A percentile compares a stretch with the other conserved stretches of the same genome.
These are phyloP conservation scores for Epichloe coenophiala DNA, from an alignment of 2,329 filamentous ascomycete species.

Conservation along the genomic window DNA sequence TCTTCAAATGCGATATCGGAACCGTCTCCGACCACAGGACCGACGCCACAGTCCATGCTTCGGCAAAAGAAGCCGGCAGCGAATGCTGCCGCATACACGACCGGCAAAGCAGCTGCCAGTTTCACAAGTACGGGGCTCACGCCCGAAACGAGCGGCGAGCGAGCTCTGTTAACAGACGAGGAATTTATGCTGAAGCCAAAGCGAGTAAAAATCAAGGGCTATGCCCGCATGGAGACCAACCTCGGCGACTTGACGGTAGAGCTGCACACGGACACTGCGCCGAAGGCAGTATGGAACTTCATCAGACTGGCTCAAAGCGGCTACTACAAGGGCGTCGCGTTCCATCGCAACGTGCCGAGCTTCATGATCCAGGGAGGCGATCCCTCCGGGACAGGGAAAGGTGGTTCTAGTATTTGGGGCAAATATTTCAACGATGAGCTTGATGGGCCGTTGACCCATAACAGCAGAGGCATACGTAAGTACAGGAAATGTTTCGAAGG, in stretches of 20 bases:
- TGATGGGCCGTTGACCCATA: slow-evolving; percentile 77
- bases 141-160: slow-evolving; percentile 76
- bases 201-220: slow-evolving; percentile 79
- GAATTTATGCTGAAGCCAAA: slow-evolving; percentile 93
- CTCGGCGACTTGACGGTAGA: slow-evolving; percentile 78
- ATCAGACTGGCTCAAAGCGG: slow-evolving; percentile 75
- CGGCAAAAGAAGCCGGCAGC: slow-evolving; percentile 51
- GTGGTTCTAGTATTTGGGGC: slow-evolving; percentile 84
- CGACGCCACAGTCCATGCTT: slow-evolving; percentile 24
- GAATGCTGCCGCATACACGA: slow-evolving; percentile 85
- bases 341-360: slow-evolving; percentile 86
- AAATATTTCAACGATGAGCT: slow-evolving; percentile 92
- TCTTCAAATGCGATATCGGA: slow-evolving; percentile 12
- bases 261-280: slow-evolving; percentile 79
- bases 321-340: slow-evolving; percentile 73
- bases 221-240: slow-evolving; percentile 78
- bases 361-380: slow-evolving; percentile 99
- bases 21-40: neutral
- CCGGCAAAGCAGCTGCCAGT: slow-evolving; percentile 78
- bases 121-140: slow-evolving; percentile 93
- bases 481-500: neutral
- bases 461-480: slow-evolving; percentile 52
- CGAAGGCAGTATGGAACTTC: slow-evolving; percentile 95
- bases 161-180: slow-evolving; percentile 79
- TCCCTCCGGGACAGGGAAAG: slow-evolving; percentile 79